Evolutionary conservation across 108 stramenopile species (phyloP).

Genomic region (Parmales sp.): DNA sequence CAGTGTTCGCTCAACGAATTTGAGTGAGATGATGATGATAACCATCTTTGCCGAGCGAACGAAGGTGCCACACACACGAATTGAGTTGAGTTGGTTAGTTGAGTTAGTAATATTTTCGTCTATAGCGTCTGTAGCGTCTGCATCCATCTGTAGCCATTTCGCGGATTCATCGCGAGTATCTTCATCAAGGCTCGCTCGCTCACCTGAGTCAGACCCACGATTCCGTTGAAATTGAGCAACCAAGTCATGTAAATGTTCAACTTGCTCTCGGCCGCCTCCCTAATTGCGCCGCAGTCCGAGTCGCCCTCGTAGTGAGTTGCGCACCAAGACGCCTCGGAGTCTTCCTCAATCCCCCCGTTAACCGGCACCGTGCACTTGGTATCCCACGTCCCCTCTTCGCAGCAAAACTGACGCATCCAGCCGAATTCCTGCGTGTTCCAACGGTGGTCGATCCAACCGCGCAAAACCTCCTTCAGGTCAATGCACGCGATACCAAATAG

Average conservation of each 20-base stretch:
- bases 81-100: neutral
- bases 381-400: neutral
- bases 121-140: neutral
- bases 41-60: too few species aligned
- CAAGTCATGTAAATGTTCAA: neutral
- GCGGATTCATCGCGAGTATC: too few species aligned
- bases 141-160: neutral
- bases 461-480: neutral
- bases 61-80: neutral
- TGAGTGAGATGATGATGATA: neutral
- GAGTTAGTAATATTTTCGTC: neutral
- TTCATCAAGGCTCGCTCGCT: too few species aligned
- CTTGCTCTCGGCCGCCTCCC: neutral
- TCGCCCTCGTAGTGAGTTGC: neutral
- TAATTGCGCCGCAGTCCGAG: neutral
- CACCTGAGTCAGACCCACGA: neutral
- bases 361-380: neutral
- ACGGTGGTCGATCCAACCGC: neutral
- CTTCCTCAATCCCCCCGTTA: neutral
- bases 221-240: neutral
- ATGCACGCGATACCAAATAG: neutral
- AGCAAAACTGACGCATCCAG: neutral
- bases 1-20: neutral
- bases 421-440: constrained; percentile 5
- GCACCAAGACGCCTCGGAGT: neutral